These are phyloP conservation scores for Solanum corneliomulleri DNA, from an alignment of 257 asterid genomes.

Conservation along the genomic window DNA sequence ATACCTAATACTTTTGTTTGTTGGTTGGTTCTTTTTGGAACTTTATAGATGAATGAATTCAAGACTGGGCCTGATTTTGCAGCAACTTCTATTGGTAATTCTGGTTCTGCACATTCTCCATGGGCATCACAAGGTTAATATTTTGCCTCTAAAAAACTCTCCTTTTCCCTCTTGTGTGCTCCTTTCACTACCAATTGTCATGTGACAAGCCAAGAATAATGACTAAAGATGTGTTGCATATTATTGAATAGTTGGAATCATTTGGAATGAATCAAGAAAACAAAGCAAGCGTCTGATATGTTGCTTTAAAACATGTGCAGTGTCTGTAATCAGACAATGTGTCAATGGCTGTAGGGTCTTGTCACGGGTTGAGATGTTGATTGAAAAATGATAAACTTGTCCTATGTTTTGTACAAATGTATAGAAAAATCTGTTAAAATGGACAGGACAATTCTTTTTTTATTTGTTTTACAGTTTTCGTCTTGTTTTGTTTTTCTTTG, in stretches of 20 bases:
- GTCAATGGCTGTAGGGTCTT: not conserved
- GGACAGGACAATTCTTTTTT: not conserved
- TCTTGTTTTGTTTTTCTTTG: not conserved
- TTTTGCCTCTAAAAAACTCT: not conserved
- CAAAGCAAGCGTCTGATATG: not conserved
- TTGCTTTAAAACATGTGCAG: slow-evolving; percentile 18
- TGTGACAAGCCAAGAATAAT: not conserved
- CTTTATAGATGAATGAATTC: slow-evolving; percentile 2
- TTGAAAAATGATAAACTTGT: slow-evolving; percentile 5
- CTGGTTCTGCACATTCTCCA: slow-evolving; percentile 59
- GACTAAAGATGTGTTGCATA: not conserved
- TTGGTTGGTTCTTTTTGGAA: not conserved
- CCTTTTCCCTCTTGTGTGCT: not conserved
- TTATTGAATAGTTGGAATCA: not conserved
- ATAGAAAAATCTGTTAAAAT: not conserved
- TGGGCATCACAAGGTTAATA: slow-evolving; percentile 69
- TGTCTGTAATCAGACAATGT: slow-evolving; percentile 19
- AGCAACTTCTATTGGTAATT: slow-evolving; percentile 44
- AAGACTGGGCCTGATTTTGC: slow-evolving; percentile 71
- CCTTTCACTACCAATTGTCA: not conserved
- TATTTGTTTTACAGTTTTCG: not conserved
- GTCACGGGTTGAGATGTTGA: slow-evolving; percentile 20
- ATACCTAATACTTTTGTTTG: not conserved
- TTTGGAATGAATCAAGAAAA: not conserved
- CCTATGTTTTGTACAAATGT: slow-evolving; percentile 2